Base-by-base conservation (phyloP, 2,329 filamentous ascomycete genomes). In the Talaromyces amestolkiae region DNA sequence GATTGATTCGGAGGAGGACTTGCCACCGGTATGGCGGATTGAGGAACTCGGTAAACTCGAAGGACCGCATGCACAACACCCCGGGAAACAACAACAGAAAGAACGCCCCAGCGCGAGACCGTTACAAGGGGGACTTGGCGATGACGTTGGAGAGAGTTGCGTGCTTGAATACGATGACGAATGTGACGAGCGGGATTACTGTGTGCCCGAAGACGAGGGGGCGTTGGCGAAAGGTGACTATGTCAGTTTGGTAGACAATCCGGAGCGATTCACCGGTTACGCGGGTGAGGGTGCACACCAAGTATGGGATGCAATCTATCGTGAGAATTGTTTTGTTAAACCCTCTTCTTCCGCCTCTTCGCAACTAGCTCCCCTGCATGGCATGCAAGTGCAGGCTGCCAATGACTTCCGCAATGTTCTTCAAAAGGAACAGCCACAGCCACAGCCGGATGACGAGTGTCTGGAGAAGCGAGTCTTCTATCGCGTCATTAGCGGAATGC, bases 391-490 rank as follows among this genome's bases (percentile, higher is more conserved):
- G 4, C 80, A 87, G 68, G 88, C 88, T 10, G 85, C 85, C 13
- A 81, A 84, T 68, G 86, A 88, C 71, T 83, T 90, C 70, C 83
- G 83, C 37, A 86, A 85, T 68, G 83, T 89, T 47, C 82, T 90
- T 67, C 79, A 82, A 66, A 76, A 78, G 67, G 78, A 81, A 31
- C 61, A 49, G 61, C 72, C 75, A 45, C 51, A 58, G 37, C 61
- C 56, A n/a, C 75, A 79, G 61, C 72, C 72, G 58, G 93, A 97
- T 70, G 93, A 97, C 71, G 91, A 97, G 74, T 99, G 95, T 73
- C 81, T 99, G 27, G 95, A 99, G 82, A 98, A 99, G 84, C 90
- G 95, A n/a, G 95, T 98, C 43, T 99, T 99, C 77, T 95, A 98
- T 80, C 87, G 93, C 7, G 88, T 99, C 68, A 88, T 99, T 68